Evolutionary conservation across 2,329 filamentous ascomycete genomes (phyloP), one percentile per base, ranked within the genome.

Genomic region (Colletotrichum spaethianum): DNA sequence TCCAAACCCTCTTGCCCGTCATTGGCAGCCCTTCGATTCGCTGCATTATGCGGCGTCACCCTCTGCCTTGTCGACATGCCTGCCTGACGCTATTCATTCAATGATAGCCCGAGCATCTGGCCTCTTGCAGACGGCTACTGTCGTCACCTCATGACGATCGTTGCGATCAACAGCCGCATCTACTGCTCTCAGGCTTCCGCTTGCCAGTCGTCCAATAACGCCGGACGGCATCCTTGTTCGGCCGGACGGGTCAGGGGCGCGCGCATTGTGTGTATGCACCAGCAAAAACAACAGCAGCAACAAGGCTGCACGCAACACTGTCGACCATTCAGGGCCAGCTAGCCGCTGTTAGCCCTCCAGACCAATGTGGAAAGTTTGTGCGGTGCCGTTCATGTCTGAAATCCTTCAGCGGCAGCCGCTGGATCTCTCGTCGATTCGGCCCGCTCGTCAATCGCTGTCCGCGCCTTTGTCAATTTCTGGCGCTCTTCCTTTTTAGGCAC

Each of bases 121-220:
- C 26, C 59, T 52, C 50, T 40, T 63, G 57, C 64, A 69, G 69
- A 69, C 42, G 65, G 65, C 52, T 69, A 40, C 69, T 69, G 65
- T 50, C 59, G 57, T 69, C 55, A 33, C 38, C 44, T 59, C 55
- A 53, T 46, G 64, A 72, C 44, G 69, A 72, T 72, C 69, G 52
- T 38, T 65, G 36, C 65, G 64, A 72, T 59, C 64, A 72, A 63
- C 69, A 63, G 64, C 65, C 52, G 64, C 69, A 59, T 69, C 68
- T 68, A 40, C 50, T 63, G 64, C 31, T 64, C 38, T 38, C 46
- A 9, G 33, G 40, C 59, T 69, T 33, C 59, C 66, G 52, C 42
- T n/a, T 31, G 11, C 55, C 38, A 18, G 50, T n/a, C 59, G 44
- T 72, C 69, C 69, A 72, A 59, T 36, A 42, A 63, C 48, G 65